phyloP scores from a whole-genome alignment of 768 basidiomycete genomes.

The Amanita subjunquillea region DNA sequence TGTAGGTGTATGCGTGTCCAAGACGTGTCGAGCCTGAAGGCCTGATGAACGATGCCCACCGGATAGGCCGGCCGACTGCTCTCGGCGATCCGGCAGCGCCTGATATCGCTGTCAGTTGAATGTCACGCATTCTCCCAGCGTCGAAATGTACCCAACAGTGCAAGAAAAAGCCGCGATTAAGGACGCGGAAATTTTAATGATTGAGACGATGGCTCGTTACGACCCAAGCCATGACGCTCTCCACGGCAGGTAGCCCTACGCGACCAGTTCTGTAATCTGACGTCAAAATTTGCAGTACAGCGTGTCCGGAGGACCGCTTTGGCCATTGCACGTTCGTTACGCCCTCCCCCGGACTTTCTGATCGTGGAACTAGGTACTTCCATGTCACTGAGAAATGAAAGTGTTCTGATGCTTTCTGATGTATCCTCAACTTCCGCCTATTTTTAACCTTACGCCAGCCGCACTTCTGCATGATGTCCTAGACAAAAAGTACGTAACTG shows the following conservation, averaged over 20 bases:
- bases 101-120: too few relatives aligned
- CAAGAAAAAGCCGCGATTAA: conserved; percentile 42
- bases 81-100: not conserved
- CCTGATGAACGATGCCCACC: not conserved
- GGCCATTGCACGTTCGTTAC: conserved; percentile 43
- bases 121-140: not conserved
- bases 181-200: conserved; percentile 61
- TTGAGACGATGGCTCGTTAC: conserved; percentile 62
- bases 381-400: not conserved
- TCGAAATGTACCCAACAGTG: conserved; percentile 38
- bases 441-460: conserved; percentile 23
- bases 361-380: conserved; percentile 56
- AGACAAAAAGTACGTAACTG: conserved; percentile 75
- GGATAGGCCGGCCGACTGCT: not conserved
- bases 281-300: conserved; percentile 40
- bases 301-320: conserved; percentile 77
- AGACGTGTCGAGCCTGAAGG: not conserved
- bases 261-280: conserved; percentile 3
- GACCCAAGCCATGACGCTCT: conserved; percentile 75
- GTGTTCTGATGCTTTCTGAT: not conserved
- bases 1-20: conserved; percentile 9
- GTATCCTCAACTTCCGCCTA: not conserved
- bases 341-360: conserved; percentile 52
- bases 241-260: conserved; percentile 45
- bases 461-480: conserved; percentile 85